Evolutionary conservation across 345 rosid species (phyloP).

Genomic region (Excoecaria cochinchinensis): DNA sequence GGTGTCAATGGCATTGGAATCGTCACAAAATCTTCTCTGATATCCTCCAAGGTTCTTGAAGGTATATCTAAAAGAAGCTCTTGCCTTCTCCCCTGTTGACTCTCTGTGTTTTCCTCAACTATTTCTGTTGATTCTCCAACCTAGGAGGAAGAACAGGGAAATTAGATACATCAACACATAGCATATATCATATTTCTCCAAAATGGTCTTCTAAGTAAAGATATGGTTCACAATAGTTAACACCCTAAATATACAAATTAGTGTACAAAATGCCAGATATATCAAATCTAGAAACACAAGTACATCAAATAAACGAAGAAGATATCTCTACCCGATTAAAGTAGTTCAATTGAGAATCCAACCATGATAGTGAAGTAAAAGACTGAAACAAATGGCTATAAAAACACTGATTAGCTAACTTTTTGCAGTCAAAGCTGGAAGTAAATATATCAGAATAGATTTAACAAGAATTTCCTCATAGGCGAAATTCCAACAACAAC

Average conservation of each 20-base stretch:
- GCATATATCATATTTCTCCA: background rate
- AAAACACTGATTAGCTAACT: background rate
- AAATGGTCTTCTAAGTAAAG: background rate
- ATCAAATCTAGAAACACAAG: background rate
- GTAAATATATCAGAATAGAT: background rate
- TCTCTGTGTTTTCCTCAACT: slow-evolving; percentile 49
- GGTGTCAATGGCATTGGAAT: slow-evolving; percentile 54
- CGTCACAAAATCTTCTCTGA: slow-evolving; percentile 37
- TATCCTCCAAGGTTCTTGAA: slow-evolving; percentile 39
- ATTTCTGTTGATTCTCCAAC: slow-evolving; percentile 54
- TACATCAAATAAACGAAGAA: background rate
- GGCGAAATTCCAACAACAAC: background rate
- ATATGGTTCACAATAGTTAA: background rate
- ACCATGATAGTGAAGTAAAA: background rate
- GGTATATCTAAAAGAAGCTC: slow-evolving; percentile 50
- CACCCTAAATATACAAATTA: background rate
- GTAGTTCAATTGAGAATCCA: too few species aligned
- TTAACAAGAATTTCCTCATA: background rate
- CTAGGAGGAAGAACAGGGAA: slow-evolving; percentile 34
- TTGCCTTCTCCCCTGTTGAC: slow-evolving; percentile 26
- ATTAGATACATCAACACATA: background rate
- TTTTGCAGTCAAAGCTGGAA: background rate
- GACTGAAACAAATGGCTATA: background rate
- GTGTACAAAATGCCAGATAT: background rate
- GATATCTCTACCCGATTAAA: background rate